phyloP scores from a whole-genome alignment of 1,139 yeast genomes.

The Geotrichum klebahnii region DNA sequence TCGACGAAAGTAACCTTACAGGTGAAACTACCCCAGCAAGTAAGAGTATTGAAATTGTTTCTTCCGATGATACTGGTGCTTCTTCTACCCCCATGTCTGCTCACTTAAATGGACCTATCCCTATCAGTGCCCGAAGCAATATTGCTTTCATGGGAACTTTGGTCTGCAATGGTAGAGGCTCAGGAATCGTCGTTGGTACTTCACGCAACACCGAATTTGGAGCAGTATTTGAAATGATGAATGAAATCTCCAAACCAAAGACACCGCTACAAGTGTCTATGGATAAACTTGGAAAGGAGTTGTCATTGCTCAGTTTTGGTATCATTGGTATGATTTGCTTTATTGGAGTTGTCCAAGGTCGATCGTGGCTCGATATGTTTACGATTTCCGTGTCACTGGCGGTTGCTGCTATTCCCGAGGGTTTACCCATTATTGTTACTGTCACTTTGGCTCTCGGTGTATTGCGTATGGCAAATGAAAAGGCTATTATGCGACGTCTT shows the following conservation, averaged over 20 bases:
- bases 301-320: constrained; percentile 73
- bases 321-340: constrained; percentile 84
- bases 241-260: constrained; percentile 87
- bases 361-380: constrained; percentile 93
- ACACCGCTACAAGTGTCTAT: constrained; percentile 91
- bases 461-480: constrained; percentile 86
- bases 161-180: constrained; percentile 89
- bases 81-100: constrained; percentile 32
- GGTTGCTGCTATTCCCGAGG: constrained; percentile 98
- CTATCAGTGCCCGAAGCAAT: constrained; percentile 62
- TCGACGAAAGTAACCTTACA: constrained; percentile 89
- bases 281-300: constrained; percentile 90
- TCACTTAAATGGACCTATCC: constrained; percentile 38
- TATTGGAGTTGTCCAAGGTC: constrained; percentile 83
- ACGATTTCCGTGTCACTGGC: constrained; percentile 94
- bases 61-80: constrained; percentile 29
- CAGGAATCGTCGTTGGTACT: constrained; percentile 89
- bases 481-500: constrained; percentile 86
- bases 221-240: constrained; percentile 85
- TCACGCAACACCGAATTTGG: constrained; percentile 89
- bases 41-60: constrained; percentile 48
- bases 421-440: constrained; percentile 92
- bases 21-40: constrained; percentile 88
- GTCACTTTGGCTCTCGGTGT: constrained; percentile 95
- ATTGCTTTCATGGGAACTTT: constrained; percentile 95